Evolutionary conservation across 768 basidiomycete species (phyloP).

Genomic region (Kwoniella bestiolae): DNA sequence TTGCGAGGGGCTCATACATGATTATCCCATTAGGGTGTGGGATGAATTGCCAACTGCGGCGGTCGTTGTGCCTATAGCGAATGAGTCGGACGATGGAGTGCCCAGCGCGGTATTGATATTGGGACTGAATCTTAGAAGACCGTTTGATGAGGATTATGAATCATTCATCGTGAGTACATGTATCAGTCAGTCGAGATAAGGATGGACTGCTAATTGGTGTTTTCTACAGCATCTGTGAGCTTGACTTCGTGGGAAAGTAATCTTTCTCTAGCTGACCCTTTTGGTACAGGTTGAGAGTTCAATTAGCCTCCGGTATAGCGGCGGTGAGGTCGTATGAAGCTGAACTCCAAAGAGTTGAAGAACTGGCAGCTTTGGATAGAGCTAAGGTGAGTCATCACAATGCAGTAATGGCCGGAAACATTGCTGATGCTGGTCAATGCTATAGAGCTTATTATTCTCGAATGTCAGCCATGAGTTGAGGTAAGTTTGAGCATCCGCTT

Average conservation of each 20-base stretch:
- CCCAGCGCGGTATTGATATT: conserved; percentile 46
- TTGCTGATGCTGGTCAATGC: not conserved
- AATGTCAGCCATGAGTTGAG: conserved; percentile 41
- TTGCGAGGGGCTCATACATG: conserved; percentile 41
- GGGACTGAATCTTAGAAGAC: conserved; percentile 48
- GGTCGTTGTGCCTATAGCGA: conserved; percentile 47
- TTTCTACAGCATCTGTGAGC: conserved; percentile 35
- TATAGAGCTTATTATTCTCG: conserved; percentile 42
- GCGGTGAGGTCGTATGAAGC: conserved; percentile 51
- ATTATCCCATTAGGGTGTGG: conserved; percentile 48
- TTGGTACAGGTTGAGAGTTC: conserved; percentile 35
- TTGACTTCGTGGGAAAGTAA: not conserved
- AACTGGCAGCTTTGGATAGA: conserved; percentile 47
- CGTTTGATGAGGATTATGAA: conserved; percentile 53
- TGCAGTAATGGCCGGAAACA: too few relatives aligned
- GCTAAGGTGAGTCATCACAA: conserved; percentile 39
- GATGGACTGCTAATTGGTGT: not conserved
- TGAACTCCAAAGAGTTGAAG: conserved; percentile 44
- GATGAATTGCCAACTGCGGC: conserved; percentile 51
- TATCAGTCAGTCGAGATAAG: not conserved
- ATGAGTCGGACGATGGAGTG: conserved; percentile 48
- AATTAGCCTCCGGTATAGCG: conserved; percentile 50
- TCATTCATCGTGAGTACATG: conserved; percentile 40
- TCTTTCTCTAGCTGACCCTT: not conserved
- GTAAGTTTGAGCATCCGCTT: conserved; percentile 3